Conservation (phyloP, 169 alveolate genomes). For the Miamiensis avidus region DNA sequence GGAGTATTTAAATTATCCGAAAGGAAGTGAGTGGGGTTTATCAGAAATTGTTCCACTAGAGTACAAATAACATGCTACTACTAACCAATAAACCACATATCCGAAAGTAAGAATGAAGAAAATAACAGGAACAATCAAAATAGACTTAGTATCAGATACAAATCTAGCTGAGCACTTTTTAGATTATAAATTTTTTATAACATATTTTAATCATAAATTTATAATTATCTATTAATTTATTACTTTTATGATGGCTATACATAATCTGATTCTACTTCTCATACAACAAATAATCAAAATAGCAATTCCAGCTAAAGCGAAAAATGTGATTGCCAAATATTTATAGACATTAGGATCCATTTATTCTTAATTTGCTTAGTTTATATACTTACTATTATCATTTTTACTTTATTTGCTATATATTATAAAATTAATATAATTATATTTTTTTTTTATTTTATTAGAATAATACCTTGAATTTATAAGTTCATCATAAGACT, state of each 20-base stretch:
- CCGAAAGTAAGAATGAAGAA: constrained; percentile 6
- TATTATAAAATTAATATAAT: too few species aligned
- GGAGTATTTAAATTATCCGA: not conserved
- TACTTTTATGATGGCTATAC: constrained; percentile 18
- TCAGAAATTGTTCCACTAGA: constrained; percentile 5
- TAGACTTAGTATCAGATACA: not conserved
- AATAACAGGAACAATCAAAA: constrained; percentile 14
- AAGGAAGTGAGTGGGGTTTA: not conserved
- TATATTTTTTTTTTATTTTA: too few species aligned
- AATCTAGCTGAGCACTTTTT: not conserved
- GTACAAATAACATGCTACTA: not conserved
- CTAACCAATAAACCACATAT: constrained; percentile 13
- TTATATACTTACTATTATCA: too few species aligned
- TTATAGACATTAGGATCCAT: not conserved
- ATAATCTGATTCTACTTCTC: not conserved
- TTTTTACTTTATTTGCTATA: too few species aligned
- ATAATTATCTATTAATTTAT: too few species aligned
- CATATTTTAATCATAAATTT: too few species aligned
- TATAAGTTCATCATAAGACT: not conserved
- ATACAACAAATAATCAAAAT: constrained; percentile 1
- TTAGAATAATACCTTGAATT: too few species aligned
- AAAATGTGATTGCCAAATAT: not conserved
- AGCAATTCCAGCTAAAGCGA: constrained; percentile 2
- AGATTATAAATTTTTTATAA: too few species aligned
- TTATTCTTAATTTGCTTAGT: not conserved